Percentiles rank a stretch among this genome's conserved stretches.
phyloP scores from a whole-genome alignment of 2,329 filamentous ascomycete genomes.

The Cladophialophora chaetospira region DNA sequence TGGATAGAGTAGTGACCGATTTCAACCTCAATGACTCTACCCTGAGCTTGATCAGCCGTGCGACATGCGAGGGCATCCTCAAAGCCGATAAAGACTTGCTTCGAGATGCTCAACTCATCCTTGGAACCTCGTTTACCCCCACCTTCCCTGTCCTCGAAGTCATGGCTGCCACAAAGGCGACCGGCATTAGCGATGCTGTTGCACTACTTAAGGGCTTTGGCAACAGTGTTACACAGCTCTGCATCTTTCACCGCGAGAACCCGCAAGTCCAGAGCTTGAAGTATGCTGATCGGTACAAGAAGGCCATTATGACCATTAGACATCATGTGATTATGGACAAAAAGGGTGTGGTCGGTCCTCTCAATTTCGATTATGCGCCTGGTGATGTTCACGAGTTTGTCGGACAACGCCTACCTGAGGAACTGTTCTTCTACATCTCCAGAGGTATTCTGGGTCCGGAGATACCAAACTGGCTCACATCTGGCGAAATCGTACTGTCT shows the following conservation, averaged over 20 bases:
- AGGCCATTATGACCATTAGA: conserved; percentile 79
- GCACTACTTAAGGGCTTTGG: conserved; percentile 69
- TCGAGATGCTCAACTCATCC: conserved; percentile 77
- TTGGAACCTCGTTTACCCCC: conserved; percentile 77
- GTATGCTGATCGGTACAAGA: conserved; percentile 85
- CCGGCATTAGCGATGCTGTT: conserved; percentile 71
- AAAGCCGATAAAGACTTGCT: conserved; percentile 27
- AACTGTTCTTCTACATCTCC: conserved; percentile 88
- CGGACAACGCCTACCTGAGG: conserved; percentile 83
- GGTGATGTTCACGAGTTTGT: conserved; percentile 86
- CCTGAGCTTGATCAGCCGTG: conserved; percentile 67
- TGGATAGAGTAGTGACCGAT: conserved; percentile 70
- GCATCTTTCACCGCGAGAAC: conserved; percentile 77
- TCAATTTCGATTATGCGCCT: conserved; percentile 73
- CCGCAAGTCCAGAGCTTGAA: conserved; percentile 68
- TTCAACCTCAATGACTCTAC: conserved; percentile 58
- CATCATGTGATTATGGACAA: conserved; percentile 82
- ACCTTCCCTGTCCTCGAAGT: conserved; percentile 77
- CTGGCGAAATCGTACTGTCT: conserved; percentile 73
- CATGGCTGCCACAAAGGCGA: conserved; percentile 50
- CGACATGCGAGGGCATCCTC: conserved; percentile 65
- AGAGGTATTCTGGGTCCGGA: conserved; percentile 77
- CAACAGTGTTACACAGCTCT: conserved; percentile 72
- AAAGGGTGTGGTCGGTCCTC: conserved; percentile 74
- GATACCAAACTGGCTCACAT: conserved; percentile 78